phyloP scores from a whole-genome alignment of 768 basidiomycete species.

The Naganishia vishniacii region DNA sequence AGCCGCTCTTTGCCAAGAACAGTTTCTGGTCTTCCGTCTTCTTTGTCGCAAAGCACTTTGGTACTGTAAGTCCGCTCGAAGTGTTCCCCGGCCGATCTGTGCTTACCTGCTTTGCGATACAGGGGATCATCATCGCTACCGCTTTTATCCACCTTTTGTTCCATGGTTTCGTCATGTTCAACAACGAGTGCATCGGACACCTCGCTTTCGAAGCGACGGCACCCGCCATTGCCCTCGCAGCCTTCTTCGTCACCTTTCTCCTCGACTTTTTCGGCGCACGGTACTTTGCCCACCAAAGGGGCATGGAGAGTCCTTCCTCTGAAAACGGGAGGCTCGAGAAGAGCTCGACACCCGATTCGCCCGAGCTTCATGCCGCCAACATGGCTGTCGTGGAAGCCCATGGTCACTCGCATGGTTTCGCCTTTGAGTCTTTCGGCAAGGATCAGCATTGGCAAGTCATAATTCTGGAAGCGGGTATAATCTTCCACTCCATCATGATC shows the following conservation, averaged over 20 bases:
- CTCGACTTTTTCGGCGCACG: slow-evolving; percentile 46
- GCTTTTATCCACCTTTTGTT: slow-evolving; percentile 48
- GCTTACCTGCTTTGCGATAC: too few species aligned
- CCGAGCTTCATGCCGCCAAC: slow-evolving; percentile 18
- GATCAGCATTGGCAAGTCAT: slow-evolving; percentile 42
- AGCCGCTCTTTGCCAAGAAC: slow-evolving; percentile 14
- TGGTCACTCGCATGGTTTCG: slow-evolving; percentile 1
- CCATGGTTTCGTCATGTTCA: slow-evolving; percentile 50
- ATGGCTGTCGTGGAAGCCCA: slow-evolving; percentile 1
- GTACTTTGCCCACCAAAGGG: slow-evolving; percentile 2
- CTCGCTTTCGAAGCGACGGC: slow-evolving; percentile 47
- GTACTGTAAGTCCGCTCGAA: slow-evolving; percentile 27
- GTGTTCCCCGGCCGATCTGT: too few species aligned
- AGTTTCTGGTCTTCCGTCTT: slow-evolving; percentile 37
- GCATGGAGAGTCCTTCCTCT: neutral
- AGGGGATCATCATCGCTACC: slow-evolving; percentile 47
- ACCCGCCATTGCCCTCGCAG: slow-evolving; percentile 46
- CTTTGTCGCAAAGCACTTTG: slow-evolving; percentile 43
- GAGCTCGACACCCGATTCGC: slow-evolving; percentile 20
- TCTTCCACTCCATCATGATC: slow-evolving; percentile 48
- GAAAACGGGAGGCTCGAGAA: slow-evolving; percentile 21
- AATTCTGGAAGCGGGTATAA: slow-evolving; percentile 38
- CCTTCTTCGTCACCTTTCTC: slow-evolving; percentile 41
- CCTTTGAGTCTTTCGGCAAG: slow-evolving; percentile 21
- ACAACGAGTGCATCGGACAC: slow-evolving; percentile 45